A percentile compares a stretch with the other conserved stretches of the same genome.
Evolutionary conservation across 495 filamentous ascomycete genomes (phyloP).

Genomic region (Penicillium nucicola): DNA sequence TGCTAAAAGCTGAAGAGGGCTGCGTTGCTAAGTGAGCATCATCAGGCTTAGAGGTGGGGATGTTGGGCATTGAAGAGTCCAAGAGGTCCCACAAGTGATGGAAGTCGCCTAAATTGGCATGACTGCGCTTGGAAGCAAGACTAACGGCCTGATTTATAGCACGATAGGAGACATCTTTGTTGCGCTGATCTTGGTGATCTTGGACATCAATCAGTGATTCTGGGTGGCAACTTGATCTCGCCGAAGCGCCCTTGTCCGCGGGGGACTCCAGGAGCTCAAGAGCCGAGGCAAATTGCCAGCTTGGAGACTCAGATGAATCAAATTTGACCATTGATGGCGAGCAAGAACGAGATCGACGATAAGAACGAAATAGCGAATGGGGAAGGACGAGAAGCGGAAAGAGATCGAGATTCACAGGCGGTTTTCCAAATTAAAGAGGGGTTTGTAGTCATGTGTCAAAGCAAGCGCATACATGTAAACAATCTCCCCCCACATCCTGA

Average conservation of each 20-base stretch:
- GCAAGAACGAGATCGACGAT: not conserved
- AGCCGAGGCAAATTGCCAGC: constrained; percentile 50
- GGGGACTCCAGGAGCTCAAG: constrained; percentile 45
- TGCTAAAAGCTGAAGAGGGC: constrained; percentile 7
- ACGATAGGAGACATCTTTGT: constrained; percentile 3
- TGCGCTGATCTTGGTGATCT: constrained; percentile 7
- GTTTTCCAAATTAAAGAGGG: not conserved
- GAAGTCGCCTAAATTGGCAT: constrained; percentile 37
- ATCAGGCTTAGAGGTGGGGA: not conserved
- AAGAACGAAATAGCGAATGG: not conserved
- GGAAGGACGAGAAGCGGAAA: not conserved
- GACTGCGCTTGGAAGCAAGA: constrained; percentile 1
- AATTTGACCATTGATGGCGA: constrained; percentile 19
- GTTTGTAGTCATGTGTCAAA: not conserved
- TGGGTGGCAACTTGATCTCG: constrained; percentile 6
- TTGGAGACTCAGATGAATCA: constrained; percentile 20
- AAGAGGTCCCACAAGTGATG: constrained; percentile 36
- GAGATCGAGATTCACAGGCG: not conserved
- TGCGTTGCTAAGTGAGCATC: not conserved
- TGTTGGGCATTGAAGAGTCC: constrained; percentile 14
- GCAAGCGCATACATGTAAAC: not conserved
- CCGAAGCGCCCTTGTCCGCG: constrained; percentile 17
- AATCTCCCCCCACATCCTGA: constrained; percentile 4
- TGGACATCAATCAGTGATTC: constrained; percentile 1
- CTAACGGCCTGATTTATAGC: not conserved